These are phyloP conservation scores for Pestalotiopsis sp. DNA, from an alignment of 2,329 filamentous ascomycete genomes.

Conservation along the genomic window DNA sequence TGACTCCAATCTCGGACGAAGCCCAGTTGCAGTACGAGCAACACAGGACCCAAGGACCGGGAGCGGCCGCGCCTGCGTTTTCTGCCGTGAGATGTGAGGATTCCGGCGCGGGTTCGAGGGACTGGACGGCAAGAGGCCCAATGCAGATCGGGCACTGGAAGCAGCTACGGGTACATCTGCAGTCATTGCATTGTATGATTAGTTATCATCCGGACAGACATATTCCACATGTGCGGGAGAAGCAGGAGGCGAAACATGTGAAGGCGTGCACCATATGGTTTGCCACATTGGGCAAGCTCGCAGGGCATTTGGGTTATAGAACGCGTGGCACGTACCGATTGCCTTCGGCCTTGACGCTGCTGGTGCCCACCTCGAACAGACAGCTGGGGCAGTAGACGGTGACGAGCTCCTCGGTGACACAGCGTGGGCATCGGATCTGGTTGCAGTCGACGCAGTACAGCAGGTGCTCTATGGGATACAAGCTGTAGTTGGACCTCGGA, in stretches of 20 bases:
- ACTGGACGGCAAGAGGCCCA: conserved; percentile 75
- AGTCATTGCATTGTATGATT: not conserved
- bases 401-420: conserved; percentile 89
- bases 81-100: conserved; percentile 47
- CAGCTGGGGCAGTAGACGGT: conserved; percentile 96
- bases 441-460: conserved; percentile 98
- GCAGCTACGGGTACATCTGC: conserved; percentile 88
- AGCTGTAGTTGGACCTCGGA: conserved; percentile 83
- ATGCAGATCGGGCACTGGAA: conserved; percentile 93
- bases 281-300: conserved; percentile 2
- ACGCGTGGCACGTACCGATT: conserved; percentile 68
- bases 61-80: conserved; percentile 34
- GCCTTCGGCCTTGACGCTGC: conserved; percentile 87
- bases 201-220: not conserved
- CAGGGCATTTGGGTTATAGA: conserved; percentile 3
- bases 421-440: conserved; percentile 91
- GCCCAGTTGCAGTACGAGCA: conserved; percentile 95
- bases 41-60: conserved; percentile 72
- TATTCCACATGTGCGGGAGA: not conserved
- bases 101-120: conserved; percentile 62
- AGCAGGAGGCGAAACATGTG: not conserved
- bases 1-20: conserved; percentile 84
- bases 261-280: not conserved
- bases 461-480: conserved; percentile 91
- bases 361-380: conserved; percentile 93